These are phyloP conservation scores for Ophiocordyceps australis DNA, from an alignment of 2,329 filamentous ascomycete genomes.

Conservation along the genomic window DNA sequence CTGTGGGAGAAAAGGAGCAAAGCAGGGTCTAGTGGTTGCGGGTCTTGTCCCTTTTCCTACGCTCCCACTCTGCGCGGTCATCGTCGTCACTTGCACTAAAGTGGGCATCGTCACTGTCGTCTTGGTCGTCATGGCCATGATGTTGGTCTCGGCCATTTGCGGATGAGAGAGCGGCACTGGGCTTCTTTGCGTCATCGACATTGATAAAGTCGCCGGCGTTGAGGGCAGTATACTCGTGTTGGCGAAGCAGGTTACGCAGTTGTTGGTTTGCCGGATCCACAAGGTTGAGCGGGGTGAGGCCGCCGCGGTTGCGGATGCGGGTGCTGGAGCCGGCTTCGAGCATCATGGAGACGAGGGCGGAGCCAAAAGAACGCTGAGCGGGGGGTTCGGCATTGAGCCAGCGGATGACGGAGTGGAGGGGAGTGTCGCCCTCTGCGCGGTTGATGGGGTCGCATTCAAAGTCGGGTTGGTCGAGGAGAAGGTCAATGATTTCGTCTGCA, in stretches of 20 bases:
- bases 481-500: conserved; percentile 61
- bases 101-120: conserved; percentile 37
- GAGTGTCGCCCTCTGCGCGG: conserved; percentile 56
- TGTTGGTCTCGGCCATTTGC: conserved; percentile 2
- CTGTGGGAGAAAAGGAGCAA: too few relatives aligned
- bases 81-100: conserved; percentile 48
- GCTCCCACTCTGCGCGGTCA: conserved; percentile 43
- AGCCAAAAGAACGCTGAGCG: conserved; percentile 45
- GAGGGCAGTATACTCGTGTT: conserved; percentile 48
- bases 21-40: conserved; percentile 6
- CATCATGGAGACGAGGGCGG: conserved; percentile 58
- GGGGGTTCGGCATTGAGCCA: conserved; percentile 53
- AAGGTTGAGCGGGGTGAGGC: conserved; percentile 52
- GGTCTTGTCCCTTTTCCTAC: conserved; percentile 25
- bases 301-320: conserved; percentile 48
- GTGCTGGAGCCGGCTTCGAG: conserved; percentile 55
- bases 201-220: conserved; percentile 40
- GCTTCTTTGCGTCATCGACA: conserved; percentile 8
- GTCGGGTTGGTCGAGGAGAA: conserved; percentile 65
- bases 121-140: conserved; percentile 8
- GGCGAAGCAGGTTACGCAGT: conserved; percentile 44
- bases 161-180: conserved; percentile 6
- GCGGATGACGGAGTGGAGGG: conserved; percentile 60
- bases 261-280: conserved; percentile 52
- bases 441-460: conserved; percentile 72